phyloP scores from a whole-genome alignment of 1,139 yeast species.

The Saccharomyces hybrid region DNA sequence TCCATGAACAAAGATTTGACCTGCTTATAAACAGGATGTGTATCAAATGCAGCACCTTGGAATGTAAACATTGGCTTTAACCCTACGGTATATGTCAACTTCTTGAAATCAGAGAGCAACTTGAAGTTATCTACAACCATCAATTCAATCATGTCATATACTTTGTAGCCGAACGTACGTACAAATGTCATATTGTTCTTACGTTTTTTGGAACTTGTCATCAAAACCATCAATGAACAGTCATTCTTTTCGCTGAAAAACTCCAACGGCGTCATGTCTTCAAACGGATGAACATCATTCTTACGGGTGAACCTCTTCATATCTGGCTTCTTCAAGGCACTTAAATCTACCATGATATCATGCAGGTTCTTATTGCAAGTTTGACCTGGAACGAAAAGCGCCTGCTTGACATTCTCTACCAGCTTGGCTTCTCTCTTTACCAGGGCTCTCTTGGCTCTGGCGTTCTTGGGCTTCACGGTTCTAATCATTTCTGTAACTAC shows the following conservation, averaged over 20 bases:
- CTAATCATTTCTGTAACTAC: slow-evolving; percentile 44
- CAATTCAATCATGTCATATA: slow-evolving; percentile 92
- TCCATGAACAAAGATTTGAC: slow-evolving; percentile 84
- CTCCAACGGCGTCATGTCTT: slow-evolving; percentile 79
- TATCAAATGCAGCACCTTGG: slow-evolving; percentile 87
- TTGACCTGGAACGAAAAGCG: slow-evolving; percentile 86
- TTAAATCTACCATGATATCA: slow-evolving; percentile 82
- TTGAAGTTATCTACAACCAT: slow-evolving; percentile 63
- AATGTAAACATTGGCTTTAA: slow-evolving; percentile 91
- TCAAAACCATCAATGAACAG: slow-evolving; percentile 71
- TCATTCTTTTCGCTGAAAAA: slow-evolving; percentile 94
- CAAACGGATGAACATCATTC: slow-evolving; percentile 88
- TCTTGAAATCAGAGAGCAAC: slow-evolving; percentile 72
- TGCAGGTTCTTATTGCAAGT: slow-evolving; percentile 74
- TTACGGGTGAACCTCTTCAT: slow-evolving; percentile 80
- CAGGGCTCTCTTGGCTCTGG: slow-evolving; percentile 91
- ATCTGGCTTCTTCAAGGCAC: slow-evolving; percentile 88
- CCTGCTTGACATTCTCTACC: slow-evolving; percentile 83
- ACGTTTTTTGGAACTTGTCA: slow-evolving; percentile 82
- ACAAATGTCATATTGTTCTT: slow-evolving; percentile 85
- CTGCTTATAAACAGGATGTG: slow-evolving; percentile 80
- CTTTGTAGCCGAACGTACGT: slow-evolving; percentile 82
- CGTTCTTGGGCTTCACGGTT: slow-evolving; percentile 82
- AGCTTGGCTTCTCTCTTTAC: slow-evolving; percentile 84
- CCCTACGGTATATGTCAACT: slow-evolving; percentile 77